Percentiles rank a stretch among this genome's conserved stretches.
Evolutionary conservation across 208 protist species (phyloP).

Genomic region (Crithidia sp.): DNA sequence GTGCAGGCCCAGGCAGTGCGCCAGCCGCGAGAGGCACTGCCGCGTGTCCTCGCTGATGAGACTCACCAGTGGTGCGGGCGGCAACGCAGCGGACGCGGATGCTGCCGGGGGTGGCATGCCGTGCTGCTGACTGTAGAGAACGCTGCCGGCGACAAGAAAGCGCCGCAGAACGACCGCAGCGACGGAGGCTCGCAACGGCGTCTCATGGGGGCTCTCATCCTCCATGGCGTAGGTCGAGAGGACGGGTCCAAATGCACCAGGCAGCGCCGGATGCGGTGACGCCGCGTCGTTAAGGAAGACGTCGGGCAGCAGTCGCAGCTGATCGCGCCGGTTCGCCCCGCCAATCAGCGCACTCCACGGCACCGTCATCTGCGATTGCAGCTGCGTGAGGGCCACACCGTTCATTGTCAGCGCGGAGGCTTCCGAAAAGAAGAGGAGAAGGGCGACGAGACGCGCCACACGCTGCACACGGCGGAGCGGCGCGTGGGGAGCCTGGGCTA

Average conservation of each 20-base stretch:
- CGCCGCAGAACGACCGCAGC: constrained; percentile 28
- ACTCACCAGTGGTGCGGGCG: constrained; percentile 2
- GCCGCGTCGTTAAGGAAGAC: neutral
- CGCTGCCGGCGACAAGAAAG: constrained; percentile 27
- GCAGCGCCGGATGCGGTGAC: neutral
- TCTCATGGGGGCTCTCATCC: constrained; percentile 7
- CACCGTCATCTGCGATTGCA: constrained; percentile 30
- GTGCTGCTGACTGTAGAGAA: constrained; percentile 15
- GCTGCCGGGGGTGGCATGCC: neutral
- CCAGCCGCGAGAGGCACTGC: constrained; percentile 26
- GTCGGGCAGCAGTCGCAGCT: constrained; percentile 32
- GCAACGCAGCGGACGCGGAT: neutral
- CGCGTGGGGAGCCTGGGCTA: constrained; percentile 27
- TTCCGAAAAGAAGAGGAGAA: constrained; percentile 69
- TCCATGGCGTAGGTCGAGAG: constrained; percentile 28
- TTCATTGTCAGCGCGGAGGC: constrained; percentile 32
- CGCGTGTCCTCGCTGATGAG: constrained; percentile 32
- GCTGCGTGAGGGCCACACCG: constrained; percentile 26
- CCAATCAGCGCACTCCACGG: constrained; percentile 47
- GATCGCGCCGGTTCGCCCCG: constrained; percentile 24
- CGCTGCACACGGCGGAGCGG: constrained; percentile 43
- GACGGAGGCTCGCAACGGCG: constrained; percentile 13
- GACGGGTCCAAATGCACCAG: neutral
- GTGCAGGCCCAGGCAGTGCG: constrained; percentile 42
- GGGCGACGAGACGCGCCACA: constrained; percentile 47